Evolutionary conservation across 2,329 filamentous ascomycete species (phyloP), one percentile per base, ranked within the genome.

Genomic region (Exophiala spinifera): DNA sequence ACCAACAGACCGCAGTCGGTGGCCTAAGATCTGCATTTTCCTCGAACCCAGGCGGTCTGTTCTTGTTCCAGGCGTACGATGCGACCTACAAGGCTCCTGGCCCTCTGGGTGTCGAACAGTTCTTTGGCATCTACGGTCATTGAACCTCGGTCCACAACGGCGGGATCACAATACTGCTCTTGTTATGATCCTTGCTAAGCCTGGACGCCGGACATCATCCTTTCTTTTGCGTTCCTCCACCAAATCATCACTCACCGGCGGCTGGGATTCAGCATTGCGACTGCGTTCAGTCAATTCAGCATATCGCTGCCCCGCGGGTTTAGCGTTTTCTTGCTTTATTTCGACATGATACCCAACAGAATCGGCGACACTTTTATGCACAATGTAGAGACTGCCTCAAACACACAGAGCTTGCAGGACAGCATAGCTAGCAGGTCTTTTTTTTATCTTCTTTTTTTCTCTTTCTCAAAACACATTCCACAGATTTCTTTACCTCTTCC

Each of bases 31-130:
- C 67, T 34, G 74, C 76, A 2, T 90, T 90, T 66, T 65, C 73
- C 1, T 58, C 56, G 20, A 72, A 84, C 51, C 66, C 74, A 0
- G 61, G 57, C 15, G 71, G 83, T 51, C 65, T 92, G 40, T 80
- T 91, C 61, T 74, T 95, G 19, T 92, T 94, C 72, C 87, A 86
- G 23, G 85, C 88, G 3, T 92, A 86, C 74, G 87, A 95, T 70
- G 87, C 90, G 58, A 65, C 77, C 47, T 95, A 90, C 89, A 95
- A 95, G 78, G 68, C 74, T 37, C 80, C 87, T 61, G 76, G 70
- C 19, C 86, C 86, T 1, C 88, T 86, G 69, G 79, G 82, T 55
- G 82, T 87, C 2, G 90, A 95, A 74, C 80, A 84, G 68, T 90
- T 78, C 71, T 94, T 89, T 87, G 90, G 89, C 34, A 61, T 64